Base-by-base conservation (phyloP, 495 filamentous ascomycete genomes). In the Choiromyces venosus region DNA sequence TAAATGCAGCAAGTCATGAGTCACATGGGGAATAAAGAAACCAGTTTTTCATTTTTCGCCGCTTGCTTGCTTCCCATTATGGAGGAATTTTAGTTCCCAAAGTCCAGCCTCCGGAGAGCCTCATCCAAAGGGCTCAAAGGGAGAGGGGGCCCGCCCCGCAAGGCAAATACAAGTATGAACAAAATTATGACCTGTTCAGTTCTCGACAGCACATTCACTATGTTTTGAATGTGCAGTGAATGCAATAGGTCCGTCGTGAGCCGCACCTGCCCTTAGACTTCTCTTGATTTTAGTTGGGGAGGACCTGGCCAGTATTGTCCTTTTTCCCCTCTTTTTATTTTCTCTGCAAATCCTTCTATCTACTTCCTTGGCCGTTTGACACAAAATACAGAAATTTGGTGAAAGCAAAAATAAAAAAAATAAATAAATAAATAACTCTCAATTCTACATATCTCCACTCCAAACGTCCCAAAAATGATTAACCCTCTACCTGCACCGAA, bases 161-260 rank as follows among this genome's bases (percentile, higher is more conserved):
- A 61, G 52, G 52, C 52, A 61, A 25, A 61, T 61, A 61, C 52
- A 61, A 29, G n/a, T 3, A 61, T 52, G n/a, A 29, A 61, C 52
- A 61, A 61, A 61, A 61, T 61, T 29, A 61, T 61, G 52, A 61
- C 52, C 52, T 61, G 52, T 61, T 61, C 52, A 61, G 52, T 29
- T 29, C 52, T 9, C 25, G 0, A 61, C 10, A 29, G 52, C 25
- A 61, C n/a, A 29, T 29, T 2, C 52, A 29, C n/a, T 14, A 29
- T 61, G n/a, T 61, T 61, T 61, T 10, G n/a, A 61, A 61, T 61
- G n/a, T n/a, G 46, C 46, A 10, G 46, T 25, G 21, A 52, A n/a
- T 25, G 52, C n/a, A 61, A 61, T 61, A 14, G 7, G n/a, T 25
- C 52, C 12, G 1, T n/a, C 21, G 10, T 61, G 52, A n/a, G 10